Conservation (phyloP, 2,329 filamentous ascomycete genomes). For the Amesomyces nigricolor region DNA sequence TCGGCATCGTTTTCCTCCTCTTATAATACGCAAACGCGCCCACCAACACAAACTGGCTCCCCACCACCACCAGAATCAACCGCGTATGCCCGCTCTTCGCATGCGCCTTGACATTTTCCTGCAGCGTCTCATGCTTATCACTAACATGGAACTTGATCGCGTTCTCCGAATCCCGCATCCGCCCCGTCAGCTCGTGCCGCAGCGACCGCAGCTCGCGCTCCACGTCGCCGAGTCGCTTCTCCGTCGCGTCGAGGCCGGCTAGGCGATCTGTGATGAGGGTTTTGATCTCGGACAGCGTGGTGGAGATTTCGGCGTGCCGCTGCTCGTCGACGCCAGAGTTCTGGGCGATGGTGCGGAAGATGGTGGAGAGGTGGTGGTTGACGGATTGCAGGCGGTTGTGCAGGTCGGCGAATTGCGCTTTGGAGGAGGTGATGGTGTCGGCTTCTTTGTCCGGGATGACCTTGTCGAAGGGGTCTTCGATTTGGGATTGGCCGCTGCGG, state of each 20-base stretch:
- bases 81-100: constrained; percentile 45
- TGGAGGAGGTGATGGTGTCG: constrained; percentile 44
- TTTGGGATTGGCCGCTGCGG: constrained; percentile 22
- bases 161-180: constrained; percentile 46
- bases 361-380: constrained; percentile 60
- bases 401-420: constrained; percentile 72
- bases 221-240: constrained; percentile 42
- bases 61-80: constrained; percentile 65
- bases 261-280: constrained; percentile 32
- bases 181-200: constrained; percentile 48
- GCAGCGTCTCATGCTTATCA: constrained; percentile 42
- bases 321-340: constrained; percentile 48
- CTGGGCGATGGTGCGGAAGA: constrained; percentile 53
- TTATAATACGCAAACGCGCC: constrained; percentile 73
- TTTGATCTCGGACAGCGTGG: constrained; percentile 44
- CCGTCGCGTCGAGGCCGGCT: constrained; percentile 36
- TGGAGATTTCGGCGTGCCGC: constrained; percentile 50
- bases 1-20: constrained; percentile 70
- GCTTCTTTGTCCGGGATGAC: constrained; percentile 44
- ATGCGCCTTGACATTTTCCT: constrained; percentile 42
- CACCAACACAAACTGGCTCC: constrained; percentile 66
- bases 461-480: constrained; percentile 35
- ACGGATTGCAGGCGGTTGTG: constrained; percentile 75
- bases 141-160: constrained; percentile 47
- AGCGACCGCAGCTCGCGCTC: constrained; percentile 55